Percentiles rank a stretch among this genome's conserved stretches.
Conservation (phyloP, 1,139 yeast genomes). For the Suhomyces guaymorum region DNA sequence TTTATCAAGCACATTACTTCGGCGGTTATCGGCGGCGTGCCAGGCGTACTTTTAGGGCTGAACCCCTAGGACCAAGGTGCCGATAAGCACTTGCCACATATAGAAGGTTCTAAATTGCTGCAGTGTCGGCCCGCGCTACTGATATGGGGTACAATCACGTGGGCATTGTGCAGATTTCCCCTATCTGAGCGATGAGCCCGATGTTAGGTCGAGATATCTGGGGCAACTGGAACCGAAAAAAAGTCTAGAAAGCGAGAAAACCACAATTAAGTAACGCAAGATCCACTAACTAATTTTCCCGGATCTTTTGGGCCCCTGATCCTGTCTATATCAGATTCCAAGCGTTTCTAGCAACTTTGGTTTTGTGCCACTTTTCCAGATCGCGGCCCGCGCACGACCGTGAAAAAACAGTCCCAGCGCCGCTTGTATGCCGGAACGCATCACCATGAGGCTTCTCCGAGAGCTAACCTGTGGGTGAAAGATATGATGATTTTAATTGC, state of each 20-base stretch:
- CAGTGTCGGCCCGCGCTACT: neutral
- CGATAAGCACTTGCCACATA: neutral
- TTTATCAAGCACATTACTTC: too few species aligned
- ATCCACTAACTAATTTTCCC: too few species aligned
- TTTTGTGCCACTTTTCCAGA: too few species aligned
- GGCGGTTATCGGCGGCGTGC: too few species aligned
- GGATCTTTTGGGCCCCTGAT: too few species aligned
- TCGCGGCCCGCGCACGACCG: conserved; percentile 5
- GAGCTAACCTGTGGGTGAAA: conserved; percentile 3
- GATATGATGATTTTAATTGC: conserved; percentile 5
- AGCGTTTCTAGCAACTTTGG: too few species aligned
- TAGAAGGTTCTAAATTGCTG: neutral
- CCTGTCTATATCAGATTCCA: too few species aligned
- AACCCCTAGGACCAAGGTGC: conserved; percentile 3
- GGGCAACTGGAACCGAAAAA: too few species aligned
- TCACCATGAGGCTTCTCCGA: conserved; percentile 1
- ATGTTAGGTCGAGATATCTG: too few species aligned
- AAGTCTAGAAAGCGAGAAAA: too few species aligned
- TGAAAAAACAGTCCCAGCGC: conserved; percentile 12
- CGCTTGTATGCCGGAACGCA: conserved; percentile 7
- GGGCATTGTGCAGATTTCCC: neutral
- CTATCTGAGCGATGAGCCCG: too few species aligned
- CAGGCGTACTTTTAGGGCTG: conserved; percentile 2
- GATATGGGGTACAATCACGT: neutral
- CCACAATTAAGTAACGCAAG: too few species aligned